Evolutionary conservation across 116 monocot species (phyloP).

Genomic region (Papilionanthe hybrid): DNA sequence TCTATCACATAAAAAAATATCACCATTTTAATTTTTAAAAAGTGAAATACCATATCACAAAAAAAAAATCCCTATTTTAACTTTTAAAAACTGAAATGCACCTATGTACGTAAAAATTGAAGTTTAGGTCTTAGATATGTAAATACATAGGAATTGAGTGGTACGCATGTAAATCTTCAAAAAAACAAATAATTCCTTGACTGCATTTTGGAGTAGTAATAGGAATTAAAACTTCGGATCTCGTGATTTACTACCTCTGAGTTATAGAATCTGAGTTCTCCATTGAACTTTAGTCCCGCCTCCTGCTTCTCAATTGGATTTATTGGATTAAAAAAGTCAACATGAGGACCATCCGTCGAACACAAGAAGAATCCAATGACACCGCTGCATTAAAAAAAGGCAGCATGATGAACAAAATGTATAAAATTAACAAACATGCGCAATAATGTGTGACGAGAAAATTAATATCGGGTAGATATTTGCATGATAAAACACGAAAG

Average conservation of each 20-base stretch:
- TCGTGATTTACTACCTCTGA: slow-evolving; percentile 50
- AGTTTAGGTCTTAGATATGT: too few relatives aligned
- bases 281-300: slow-evolving; percentile 23
- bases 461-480: neutral
- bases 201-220: neutral
- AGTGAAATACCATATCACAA: neutral
- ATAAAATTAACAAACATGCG: neutral
- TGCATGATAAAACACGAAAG: neutral
- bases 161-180: neutral
- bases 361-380: slow-evolving; percentile 93
- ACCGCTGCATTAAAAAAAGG: slow-evolving; percentile 54
- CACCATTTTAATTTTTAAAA: too few relatives aligned
- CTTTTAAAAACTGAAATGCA: neutral
- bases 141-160: neutral
- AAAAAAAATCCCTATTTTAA: too few relatives aligned
- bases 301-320: slow-evolving; percentile 85
- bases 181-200: neutral
- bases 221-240: neutral
- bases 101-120: too few relatives aligned
- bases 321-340: slow-evolving; percentile 73
- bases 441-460: neutral
- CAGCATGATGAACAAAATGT: neutral
- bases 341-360: slow-evolving; percentile 63
- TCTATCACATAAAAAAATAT: too few relatives aligned
- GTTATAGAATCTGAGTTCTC: slow-evolving; percentile 80